phyloP scores from a whole-genome alignment of 2,329 filamentous ascomycete species.

The Hypoxylon sp. region DNA sequence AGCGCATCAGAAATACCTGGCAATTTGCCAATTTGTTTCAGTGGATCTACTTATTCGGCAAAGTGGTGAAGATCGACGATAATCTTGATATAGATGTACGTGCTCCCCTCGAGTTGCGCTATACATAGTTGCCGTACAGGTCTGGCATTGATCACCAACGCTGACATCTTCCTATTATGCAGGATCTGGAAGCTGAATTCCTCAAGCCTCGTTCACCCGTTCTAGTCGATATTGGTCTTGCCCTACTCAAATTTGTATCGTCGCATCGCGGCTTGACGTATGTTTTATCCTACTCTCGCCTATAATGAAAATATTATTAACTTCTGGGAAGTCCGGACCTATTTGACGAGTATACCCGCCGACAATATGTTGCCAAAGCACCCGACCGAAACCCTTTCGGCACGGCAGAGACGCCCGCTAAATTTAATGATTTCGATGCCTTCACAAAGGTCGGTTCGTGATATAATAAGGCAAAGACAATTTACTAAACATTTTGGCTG shows the following conservation, averaged over 20 bases:
- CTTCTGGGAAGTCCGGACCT: conserved; percentile 75
- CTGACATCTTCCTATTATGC: conserved; percentile 19
- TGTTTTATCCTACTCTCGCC: conserved; percentile 54
- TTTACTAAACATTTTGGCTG: conserved; percentile 10
- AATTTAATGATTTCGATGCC: conserved; percentile 85
- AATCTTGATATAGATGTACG: conserved; percentile 90
- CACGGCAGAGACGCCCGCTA: conserved; percentile 76
- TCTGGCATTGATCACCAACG: conserved; percentile 1
- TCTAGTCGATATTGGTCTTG: conserved; percentile 84
- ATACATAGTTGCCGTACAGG: neutral
- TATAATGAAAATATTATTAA: conserved; percentile 43
- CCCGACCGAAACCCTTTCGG: conserved; percentile 88
- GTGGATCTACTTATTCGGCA: conserved; percentile 92
- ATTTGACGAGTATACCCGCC: conserved; percentile 92
- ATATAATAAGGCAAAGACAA: conserved; percentile 9
- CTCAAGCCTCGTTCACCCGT: conserved; percentile 81
- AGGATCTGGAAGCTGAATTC: conserved; percentile 93
- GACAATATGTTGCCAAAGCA: conserved; percentile 87
- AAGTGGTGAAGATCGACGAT: conserved; percentile 89
- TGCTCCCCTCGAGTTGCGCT: neutral
- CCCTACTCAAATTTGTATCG: conserved; percentile 91
- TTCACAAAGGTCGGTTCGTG: conserved; percentile 75
- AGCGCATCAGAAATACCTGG: conserved; percentile 89
- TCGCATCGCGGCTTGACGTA: conserved; percentile 94
- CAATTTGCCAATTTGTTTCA: conserved; percentile 95